A percentile compares a stretch with the other conserved stretches of the same genome.
Evolutionary conservation across 2,329 filamentous ascomycete genomes (phyloP).

Genomic region (Aspergillus latus): DNA sequence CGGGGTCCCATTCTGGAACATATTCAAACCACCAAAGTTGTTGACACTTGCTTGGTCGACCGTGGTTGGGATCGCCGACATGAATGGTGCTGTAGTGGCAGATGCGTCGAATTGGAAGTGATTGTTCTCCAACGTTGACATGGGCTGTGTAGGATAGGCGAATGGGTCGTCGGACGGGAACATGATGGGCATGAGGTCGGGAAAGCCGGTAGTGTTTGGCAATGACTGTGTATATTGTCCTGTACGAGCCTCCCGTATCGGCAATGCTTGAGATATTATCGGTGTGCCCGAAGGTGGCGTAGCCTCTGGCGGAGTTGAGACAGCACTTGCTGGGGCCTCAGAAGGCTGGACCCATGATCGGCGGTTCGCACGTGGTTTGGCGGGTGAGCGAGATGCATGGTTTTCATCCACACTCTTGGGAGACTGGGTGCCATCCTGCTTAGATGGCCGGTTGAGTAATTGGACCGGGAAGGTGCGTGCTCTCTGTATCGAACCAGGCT

Average conservation of each 20-base stretch:
- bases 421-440: conserved; percentile 25
- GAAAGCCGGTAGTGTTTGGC: conserved; percentile 37
- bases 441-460: conserved; percentile 27
- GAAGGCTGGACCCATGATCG: conserved; percentile 28
- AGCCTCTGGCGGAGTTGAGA: conserved; percentile 31
- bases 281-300: conserved; percentile 19
- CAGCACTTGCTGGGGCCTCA: conserved; percentile 31
- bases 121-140: conserved; percentile 47
- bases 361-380: conserved; percentile 20
- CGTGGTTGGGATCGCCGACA: conserved; percentile 20
- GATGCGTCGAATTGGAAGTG: conserved; percentile 38
- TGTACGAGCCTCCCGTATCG: conserved; percentile 26
- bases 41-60: conserved; percentile 22
- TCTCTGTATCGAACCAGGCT: conserved; percentile 31
- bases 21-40: conserved; percentile 26
- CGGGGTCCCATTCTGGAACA: conserved; percentile 24
- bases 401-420: conserved; percentile 36
- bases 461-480: conserved; percentile 44
- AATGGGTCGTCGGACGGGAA: conserved; percentile 53
- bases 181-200: conserved; percentile 53
- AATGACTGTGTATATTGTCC: conserved; percentile 35
- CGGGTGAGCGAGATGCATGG: conserved; percentile 21
- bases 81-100: conserved; percentile 21
- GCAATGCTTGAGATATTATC: conserved; percentile 23
- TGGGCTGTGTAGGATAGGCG: conserved; percentile 51